These are phyloP conservation scores for Schizonepeta tenuifolia DNA, from an alignment of 257 asterid genomes.

Conservation along the genomic window DNA sequence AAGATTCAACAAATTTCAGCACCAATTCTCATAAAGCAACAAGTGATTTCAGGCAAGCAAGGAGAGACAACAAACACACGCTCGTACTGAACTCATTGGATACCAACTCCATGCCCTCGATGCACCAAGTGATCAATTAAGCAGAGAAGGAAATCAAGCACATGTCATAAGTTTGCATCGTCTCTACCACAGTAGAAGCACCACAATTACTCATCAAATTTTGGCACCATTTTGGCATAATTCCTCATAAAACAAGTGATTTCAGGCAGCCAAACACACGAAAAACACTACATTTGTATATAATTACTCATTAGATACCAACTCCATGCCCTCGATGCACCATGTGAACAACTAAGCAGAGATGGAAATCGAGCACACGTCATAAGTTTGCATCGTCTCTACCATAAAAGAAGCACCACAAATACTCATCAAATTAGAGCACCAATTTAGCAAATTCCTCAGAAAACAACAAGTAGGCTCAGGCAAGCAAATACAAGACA, in stretches of 20 bases:
- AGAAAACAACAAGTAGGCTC: not conserved
- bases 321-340: not conserved
- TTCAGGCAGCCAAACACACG: not conserved
- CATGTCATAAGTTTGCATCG: not conserved
- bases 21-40: not conserved
- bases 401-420: not conserved
- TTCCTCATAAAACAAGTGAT: not conserved
- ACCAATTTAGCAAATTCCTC: not conserved
- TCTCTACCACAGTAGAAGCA: slow-evolving; percentile 9
- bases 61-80: not conserved
- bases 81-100: not conserved
- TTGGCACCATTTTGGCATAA: not conserved
- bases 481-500: not conserved
- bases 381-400: not conserved
- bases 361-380: not conserved
- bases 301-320: not conserved
- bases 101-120: not conserved
- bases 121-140: not conserved
- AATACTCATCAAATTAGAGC: not conserved
- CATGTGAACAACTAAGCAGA: not conserved
- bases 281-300: not conserved
- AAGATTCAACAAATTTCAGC: not conserved
- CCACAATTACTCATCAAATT: not conserved
- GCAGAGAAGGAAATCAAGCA: slow-evolving; percentile 4
- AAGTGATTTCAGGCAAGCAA: not conserved